Base-by-base conservation (phyloP, 2,329 filamentous ascomycete genomes). In the Hypomyces perniciosus region DNA sequence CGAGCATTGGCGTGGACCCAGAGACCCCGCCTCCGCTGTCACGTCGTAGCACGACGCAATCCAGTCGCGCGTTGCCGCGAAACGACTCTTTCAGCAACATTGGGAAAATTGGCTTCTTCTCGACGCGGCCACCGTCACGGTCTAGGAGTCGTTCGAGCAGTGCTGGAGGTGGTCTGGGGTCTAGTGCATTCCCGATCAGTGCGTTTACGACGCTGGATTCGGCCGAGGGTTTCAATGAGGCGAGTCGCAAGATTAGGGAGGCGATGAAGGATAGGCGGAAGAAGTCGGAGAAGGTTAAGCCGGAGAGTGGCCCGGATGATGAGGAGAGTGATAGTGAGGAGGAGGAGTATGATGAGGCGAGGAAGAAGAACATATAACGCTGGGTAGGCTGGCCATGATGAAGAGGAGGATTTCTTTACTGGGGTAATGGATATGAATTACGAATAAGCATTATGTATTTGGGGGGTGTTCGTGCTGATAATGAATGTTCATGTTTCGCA, bases 31-130 rank as follows among this genome's bases (percentile, higher is more conserved):
- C 65, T 43, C 64, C 62, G 52, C 66, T 72, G 57, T 69, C 68
- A 41, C 72, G 72, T 49, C 72, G 70, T 68, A 77, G 65, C 70
- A 84, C 74, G 26, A 79, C 73, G 29, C 71, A 71, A 57, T 80
- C 77, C 30, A 78, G 77, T 61, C 72, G 75, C 13, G 71, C 73
- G 2, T 73, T 80, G 57, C 91, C 92, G 7, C 84, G 88, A 54
- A 96, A 96, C 72, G 93, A 97, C 69, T 93, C 88, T 1, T 96
- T 96, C 72, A 85, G 85, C 68, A 92, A 97, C 67, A 86, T 97
- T 56, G 86, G 88, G 9, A 83, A 81, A 44, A 86, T 96, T 58
- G 88, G 87, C 54, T 85, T 99, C 70, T 99, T 97, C 72, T 90
- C 91, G 3, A 93, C 89, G 12, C 79, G 88, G 30, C 90, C 91